These are phyloP conservation scores for Pyrenophora teres DNA, from an alignment of 2,329 filamentous ascomycete genomes.

Conservation along the genomic window DNA sequence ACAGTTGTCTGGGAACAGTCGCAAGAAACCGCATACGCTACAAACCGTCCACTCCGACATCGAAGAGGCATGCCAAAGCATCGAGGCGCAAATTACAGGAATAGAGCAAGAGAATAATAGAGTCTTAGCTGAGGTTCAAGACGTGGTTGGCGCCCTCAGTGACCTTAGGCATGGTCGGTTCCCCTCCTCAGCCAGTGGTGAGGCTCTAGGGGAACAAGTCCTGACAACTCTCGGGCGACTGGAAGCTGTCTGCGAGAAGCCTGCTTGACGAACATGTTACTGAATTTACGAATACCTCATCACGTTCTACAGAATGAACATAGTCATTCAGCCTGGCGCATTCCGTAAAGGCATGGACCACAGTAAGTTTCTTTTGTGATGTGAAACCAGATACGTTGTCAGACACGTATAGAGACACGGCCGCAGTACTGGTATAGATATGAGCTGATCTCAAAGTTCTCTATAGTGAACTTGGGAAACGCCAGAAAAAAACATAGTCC, in stretches of 20 bases:
- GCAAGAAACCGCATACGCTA: constrained; percentile 63
- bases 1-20: constrained; percentile 61
- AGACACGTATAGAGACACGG: no score
- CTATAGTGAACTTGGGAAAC: no score
- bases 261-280: constrained; percentile 23
- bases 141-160: constrained; percentile 73
- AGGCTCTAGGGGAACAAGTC: constrained; percentile 67
- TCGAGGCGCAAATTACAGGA: constrained; percentile 70
- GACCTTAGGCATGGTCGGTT: constrained; percentile 82
- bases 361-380: no score
- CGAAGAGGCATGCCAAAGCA: constrained; percentile 65
- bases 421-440: no score
- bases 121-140: constrained; percentile 65
- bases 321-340: background rate
- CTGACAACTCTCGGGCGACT: constrained; percentile 68
- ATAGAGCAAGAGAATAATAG: constrained; percentile 68
- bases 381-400: no score
- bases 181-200: constrained; percentile 55
- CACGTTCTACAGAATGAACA: background rate
- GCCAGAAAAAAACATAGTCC: no score
- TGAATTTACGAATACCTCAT: background rate
- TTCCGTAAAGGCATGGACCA: no score
- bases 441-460: no score
- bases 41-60: constrained; percentile 70
- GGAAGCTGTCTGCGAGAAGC: constrained; percentile 61